Evolutionary conservation across 2,329 filamentous ascomycete species (phyloP), one percentile per base, ranked within the genome.

Genomic region (Aspergillus bombycis): DNA sequence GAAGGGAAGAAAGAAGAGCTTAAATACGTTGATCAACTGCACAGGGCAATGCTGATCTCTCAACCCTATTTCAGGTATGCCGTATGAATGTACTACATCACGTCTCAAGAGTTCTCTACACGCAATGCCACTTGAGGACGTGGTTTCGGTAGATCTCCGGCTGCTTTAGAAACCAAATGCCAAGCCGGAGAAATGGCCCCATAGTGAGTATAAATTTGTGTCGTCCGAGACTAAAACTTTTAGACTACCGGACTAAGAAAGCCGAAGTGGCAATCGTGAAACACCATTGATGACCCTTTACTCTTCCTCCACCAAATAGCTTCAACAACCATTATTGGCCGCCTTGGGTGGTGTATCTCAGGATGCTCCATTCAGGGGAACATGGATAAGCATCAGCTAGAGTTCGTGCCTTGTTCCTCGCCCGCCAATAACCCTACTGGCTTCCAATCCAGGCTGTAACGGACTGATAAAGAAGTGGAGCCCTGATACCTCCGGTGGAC

Each of bases 141-240:
- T 34, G 14, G 21, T 36, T 34, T 54, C 52, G 52, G 52, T 26
- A 34, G 16, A 34, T 54, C 52, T 54, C 52, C 52, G 52, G 52
- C 32, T 16, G 52, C 52, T 36, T 36, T 28, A 28, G 26, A 34
- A 32, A 54, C 23, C 16, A 36, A 38, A 16, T 41, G 60, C 60
- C 60, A 62, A 62, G 54, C 19, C 60, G 60, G 60, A 62, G 54
- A 28, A 57, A 62, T 45, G 58, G 45, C 54, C 58, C 56, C 26
- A 30, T 34, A 23, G 23, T 52, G 52, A 38, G 6, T 21, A 16
- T 23, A 11, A 5, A 16, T 52, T 50, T 30, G 23, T 52, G 23
- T 38, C 30, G 36, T 23, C 28, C 21, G 38, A 19, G 26, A 38
- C 21, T 48, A 26, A 30, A 10, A n/a, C 14, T 21, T 50, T 56